Evolutionary conservation across 202 grass and related monocot genomes (phyloP).

Genomic region (Setaria viridis): DNA sequence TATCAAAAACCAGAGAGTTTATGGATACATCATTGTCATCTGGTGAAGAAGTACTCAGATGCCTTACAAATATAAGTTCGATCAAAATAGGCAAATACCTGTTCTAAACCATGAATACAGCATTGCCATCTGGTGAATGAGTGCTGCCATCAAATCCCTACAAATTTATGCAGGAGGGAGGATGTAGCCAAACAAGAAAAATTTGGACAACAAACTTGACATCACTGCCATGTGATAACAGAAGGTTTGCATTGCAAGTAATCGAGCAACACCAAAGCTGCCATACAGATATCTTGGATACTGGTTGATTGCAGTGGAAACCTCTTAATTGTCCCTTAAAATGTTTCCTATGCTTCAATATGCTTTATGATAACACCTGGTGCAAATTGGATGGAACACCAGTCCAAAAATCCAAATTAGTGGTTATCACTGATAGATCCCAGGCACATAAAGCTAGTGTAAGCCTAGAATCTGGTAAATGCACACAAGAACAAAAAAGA

Average conservation of each 20-base stretch:
- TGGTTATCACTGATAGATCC: not conserved
- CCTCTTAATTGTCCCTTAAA: not conserved
- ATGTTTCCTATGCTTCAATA: not conserved
- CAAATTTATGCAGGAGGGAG: not conserved
- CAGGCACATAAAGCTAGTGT: not conserved
- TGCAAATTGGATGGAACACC: conserved; percentile 12
- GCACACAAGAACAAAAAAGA: conserved; percentile 9
- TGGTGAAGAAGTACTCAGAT: not conserved
- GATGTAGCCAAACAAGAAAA: not conserved
- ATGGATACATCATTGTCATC: not conserved
- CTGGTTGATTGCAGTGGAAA: not conserved
- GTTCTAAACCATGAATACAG: not conserved
- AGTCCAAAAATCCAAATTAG: conserved; percentile 4
- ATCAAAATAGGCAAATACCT: not conserved
- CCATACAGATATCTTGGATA: not conserved
- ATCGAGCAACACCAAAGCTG: not conserved
- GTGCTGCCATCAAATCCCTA: not conserved
- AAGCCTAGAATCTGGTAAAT: not conserved
- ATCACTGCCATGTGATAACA: not conserved
- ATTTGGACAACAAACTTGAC: not conserved
- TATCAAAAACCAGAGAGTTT: not conserved
- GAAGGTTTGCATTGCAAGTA: not conserved
- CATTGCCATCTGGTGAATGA: not conserved
- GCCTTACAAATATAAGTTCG: not conserved
- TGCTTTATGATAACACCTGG: conserved; percentile 19